Conservation (phyloP, 1,284 basidiomycete species). For the Ustilago hordei region DNA sequence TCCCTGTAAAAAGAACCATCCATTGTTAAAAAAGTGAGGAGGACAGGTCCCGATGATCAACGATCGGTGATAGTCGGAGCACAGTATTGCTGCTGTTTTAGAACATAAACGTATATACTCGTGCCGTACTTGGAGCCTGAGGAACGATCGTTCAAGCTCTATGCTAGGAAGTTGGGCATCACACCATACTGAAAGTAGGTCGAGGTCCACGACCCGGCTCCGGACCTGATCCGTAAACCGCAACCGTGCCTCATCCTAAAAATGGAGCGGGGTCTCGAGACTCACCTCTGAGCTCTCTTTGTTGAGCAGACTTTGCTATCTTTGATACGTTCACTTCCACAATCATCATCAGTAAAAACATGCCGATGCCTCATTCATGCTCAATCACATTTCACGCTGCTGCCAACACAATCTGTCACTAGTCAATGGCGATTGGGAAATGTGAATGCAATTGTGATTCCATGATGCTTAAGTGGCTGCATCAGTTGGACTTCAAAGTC, state of each 20-base stretch:
- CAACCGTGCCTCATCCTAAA: background rate
- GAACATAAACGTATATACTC: too few relatives aligned
- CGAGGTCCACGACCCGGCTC: background rate
- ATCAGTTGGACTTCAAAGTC: slow-evolving; percentile 65
- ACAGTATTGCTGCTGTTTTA: too few relatives aligned
- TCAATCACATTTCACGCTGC: background rate
- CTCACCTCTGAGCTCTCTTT: background rate
- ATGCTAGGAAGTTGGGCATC: slow-evolving; percentile 19
- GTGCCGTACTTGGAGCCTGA: slow-evolving; percentile 35
- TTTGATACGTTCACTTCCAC: background rate
- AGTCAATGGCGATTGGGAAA: too few relatives aligned
- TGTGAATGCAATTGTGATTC: background rate
- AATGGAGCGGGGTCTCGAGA: background rate
- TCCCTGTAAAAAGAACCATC: too few relatives aligned
- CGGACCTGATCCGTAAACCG: background rate
- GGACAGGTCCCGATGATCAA: too few relatives aligned
- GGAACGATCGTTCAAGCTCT: slow-evolving; percentile 25
- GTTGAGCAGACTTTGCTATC: background rate
- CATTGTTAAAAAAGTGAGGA: too few relatives aligned
- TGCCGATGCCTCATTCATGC: background rate
- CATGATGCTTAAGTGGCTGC: background rate
- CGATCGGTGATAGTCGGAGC: too few relatives aligned
- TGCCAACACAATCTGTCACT: background rate
- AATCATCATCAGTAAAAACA: too few relatives aligned
- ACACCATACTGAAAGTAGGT: background rate